These are phyloP conservation scores for Termitomyces sp. DNA, from an alignment of 768 basidiomycete species.

Conservation along the genomic window DNA sequence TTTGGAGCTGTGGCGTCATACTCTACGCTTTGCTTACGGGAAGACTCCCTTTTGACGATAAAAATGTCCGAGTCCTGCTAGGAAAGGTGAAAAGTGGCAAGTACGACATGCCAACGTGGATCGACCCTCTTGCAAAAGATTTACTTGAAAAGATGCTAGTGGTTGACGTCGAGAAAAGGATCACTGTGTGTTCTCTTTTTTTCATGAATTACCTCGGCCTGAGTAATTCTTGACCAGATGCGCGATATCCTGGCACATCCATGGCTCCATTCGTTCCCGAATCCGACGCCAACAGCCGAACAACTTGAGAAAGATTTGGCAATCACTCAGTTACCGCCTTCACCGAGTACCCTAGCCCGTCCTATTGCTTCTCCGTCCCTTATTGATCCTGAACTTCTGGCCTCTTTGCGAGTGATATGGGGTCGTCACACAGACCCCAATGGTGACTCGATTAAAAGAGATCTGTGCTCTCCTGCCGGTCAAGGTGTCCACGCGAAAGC, in stretches of 20 bases:
- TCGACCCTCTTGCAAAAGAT: slow-evolving; percentile 82
- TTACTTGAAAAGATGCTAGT: slow-evolving; percentile 84
- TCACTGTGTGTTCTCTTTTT: slow-evolving; percentile 51
- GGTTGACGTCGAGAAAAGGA: slow-evolving; percentile 73
- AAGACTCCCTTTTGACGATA: slow-evolving; percentile 90
- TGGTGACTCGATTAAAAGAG: slow-evolving; percentile 50
- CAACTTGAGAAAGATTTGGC: slow-evolving; percentile 12
- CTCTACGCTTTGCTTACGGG: slow-evolving; percentile 88
- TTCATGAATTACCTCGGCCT: neutral
- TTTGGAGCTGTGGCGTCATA: slow-evolving; percentile 96
- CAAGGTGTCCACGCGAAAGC: slow-evolving; percentile 77
- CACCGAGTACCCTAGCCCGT: slow-evolving; percentile 60
- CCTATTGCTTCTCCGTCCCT: slow-evolving; percentile 63
- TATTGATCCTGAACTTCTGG: slow-evolving; percentile 73
- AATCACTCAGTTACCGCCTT: slow-evolving; percentile 46
- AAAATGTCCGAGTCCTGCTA: slow-evolving; percentile 71
- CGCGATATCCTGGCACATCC: slow-evolving; percentile 82
- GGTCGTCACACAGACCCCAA: slow-evolving; percentile 59
- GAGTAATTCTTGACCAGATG: slow-evolving; percentile 46
- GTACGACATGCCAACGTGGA: slow-evolving; percentile 76
- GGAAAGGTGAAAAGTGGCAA: slow-evolving; percentile 83
- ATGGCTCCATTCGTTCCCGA: slow-evolving; percentile 48
- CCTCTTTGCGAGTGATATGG: slow-evolving; percentile 81
- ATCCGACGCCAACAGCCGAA: slow-evolving; percentile 16
- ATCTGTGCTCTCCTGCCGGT: slow-evolving; percentile 65